Base-by-base conservation (phyloP, 306 rosid species). In the Ochetophila trinervis region DNA sequence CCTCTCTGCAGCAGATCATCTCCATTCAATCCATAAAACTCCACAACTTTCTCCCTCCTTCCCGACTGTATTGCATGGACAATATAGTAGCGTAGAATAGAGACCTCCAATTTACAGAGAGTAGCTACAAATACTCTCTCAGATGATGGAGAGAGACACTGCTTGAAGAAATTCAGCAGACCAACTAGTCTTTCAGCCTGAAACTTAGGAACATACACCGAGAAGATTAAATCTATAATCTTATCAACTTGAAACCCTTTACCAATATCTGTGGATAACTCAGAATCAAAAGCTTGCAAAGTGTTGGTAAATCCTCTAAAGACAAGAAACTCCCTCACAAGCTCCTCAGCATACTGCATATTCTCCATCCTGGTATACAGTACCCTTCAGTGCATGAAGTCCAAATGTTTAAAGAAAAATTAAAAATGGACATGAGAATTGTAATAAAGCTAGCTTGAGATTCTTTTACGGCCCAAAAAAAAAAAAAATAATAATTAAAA, bases 301-400 rank as follows among this genome's bases (percentile, higher is more conserved):
- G 95, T 81, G 74, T 74, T 86, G 53, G 91, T 82, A 75, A 90
- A 87, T 75, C 99, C 99, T 63, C 97, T 76, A 62, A 93, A 93
- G 8, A 90, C 84, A 45, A 93, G 91, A 77, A 89, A 93, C 75
- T 93, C 99, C 72, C 96, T 76, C 58, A 86, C 91, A 62, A 93
- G 84, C 83, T 93, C 99, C 76, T 93, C 99, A 0, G 96, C 97
- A 60, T 87, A 86, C 73, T 57, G 88, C 91, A 93, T 86, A 69
- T 87, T 90, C 89, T 89, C 98, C 96, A 88, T 84, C 58, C 13
- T 58, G 32, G 32, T 55, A 54, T 72, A 45, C 70, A 35, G 59
- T 10, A 69, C 68, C 72, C 62, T 73, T 67, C 22, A 51, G 20
- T 8, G 32, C 36, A 7, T 63, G 50, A 19, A 57, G 12, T 3